phyloP scores from a whole-genome alignment of 2,329 filamentous ascomycete species.

The Aspergillus sp. region DNA sequence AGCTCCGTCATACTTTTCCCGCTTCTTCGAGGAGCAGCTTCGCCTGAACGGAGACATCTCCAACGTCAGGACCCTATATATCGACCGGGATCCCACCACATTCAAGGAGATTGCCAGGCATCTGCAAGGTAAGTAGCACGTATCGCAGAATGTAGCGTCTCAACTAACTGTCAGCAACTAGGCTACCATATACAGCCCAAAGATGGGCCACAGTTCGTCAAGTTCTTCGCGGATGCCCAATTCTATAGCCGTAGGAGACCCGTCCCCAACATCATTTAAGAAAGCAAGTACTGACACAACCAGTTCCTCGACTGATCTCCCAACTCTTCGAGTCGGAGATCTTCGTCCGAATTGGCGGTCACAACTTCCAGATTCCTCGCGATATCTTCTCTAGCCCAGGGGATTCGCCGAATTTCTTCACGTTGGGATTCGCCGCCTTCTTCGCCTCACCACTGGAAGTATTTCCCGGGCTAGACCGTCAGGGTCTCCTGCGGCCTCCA shows the following conservation, averaged over 20 bases:
- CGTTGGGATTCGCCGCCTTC: conserved; percentile 84
- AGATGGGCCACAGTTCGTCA: conserved; percentile 85
- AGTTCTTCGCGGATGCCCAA: conserved; percentile 89
- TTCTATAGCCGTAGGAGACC: conserved; percentile 75
- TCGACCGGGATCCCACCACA: conserved; percentile 86
- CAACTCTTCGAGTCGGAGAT: conserved; percentile 91
- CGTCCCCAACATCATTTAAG: too few relatives aligned
- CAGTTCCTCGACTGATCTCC: conserved; percentile 84
- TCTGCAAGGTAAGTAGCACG: conserved; percentile 63
- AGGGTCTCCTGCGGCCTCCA: conserved; percentile 79
- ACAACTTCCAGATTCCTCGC: conserved; percentile 85
- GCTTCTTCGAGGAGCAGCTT: conserved; percentile 86
- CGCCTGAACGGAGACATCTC: conserved; percentile 60
- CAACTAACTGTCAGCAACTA: conserved; percentile 23
- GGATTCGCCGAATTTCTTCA: conserved; percentile 95
- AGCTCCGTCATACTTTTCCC: conserved; percentile 96
- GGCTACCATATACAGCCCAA: conserved; percentile 82
- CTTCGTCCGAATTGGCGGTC: conserved; percentile 80
- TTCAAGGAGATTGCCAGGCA: conserved; percentile 89
- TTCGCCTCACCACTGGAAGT: conserved; percentile 77
- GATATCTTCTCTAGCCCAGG: conserved; percentile 83
- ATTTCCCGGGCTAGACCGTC: conserved; percentile 81
- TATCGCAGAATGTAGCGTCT: background rate
- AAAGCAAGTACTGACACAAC: conserved; percentile 2
- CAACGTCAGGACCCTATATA: conserved; percentile 79